phyloP scores from a whole-genome alignment of 2,329 filamentous ascomycete genomes.

The Xylariaceae sp. region DNA sequence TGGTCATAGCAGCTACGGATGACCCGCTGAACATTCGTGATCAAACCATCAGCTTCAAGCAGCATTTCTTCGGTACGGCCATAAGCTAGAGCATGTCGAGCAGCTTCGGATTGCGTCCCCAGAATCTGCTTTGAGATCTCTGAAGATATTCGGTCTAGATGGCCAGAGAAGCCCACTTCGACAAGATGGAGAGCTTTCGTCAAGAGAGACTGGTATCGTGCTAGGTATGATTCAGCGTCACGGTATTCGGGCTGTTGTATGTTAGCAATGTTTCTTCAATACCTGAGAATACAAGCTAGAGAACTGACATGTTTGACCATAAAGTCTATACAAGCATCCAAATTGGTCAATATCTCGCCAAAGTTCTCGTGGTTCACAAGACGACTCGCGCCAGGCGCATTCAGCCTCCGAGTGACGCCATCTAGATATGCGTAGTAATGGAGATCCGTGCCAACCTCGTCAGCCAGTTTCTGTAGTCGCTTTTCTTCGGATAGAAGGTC shows the following conservation, averaged over 20 bases:
- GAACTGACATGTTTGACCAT: slow-evolving; percentile 81
- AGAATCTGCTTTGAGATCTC: slow-evolving; percentile 62
- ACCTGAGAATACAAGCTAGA: neutral
- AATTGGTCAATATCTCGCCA: slow-evolving; percentile 81
- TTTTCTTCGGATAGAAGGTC: slow-evolving; percentile 82
- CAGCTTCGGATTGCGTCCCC: slow-evolving; percentile 62
- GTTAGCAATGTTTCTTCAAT: slow-evolving; percentile 20
- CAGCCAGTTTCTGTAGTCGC: slow-evolving; percentile 77
- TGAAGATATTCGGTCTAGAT: slow-evolving; percentile 58
- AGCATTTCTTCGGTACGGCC: slow-evolving; percentile 65
- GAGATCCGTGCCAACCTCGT: slow-evolving; percentile 87
- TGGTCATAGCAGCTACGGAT: slow-evolving; percentile 59
- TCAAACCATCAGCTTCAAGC: slow-evolving; percentile 59
- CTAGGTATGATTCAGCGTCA: slow-evolving; percentile 85
- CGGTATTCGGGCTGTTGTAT: slow-evolving; percentile 73
- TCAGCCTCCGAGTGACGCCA: slow-evolving; percentile 84
- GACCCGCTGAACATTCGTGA: slow-evolving; percentile 62
- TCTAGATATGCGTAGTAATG: slow-evolving; percentile 95
- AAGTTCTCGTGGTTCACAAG: slow-evolving; percentile 86
- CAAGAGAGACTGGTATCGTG: slow-evolving; percentile 83
- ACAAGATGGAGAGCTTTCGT: slow-evolving; percentile 68
- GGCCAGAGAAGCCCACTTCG: slow-evolving; percentile 61
- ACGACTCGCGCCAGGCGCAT: slow-evolving; percentile 87
- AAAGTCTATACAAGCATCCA: slow-evolving; percentile 91
- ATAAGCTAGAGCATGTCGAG: slow-evolving; percentile 64